Conservation (phyloP, 306 rosid genomes). For the Echinosophora koreensis region DNA sequence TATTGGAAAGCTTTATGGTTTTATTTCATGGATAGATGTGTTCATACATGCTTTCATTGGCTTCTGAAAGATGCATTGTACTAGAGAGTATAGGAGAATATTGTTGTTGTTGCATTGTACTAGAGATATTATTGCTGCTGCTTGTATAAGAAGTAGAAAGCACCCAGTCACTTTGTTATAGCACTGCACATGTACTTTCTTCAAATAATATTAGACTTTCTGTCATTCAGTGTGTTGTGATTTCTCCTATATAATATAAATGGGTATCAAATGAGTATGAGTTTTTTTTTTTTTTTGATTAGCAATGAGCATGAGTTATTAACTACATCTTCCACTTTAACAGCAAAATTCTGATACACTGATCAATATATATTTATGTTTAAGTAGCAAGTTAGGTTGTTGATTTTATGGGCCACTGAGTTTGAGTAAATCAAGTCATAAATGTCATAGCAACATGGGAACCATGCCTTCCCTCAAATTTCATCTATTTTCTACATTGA, state of each 20-base stretch:
- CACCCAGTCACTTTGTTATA: not conserved
- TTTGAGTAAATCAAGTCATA: not conserved
- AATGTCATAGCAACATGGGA: not conserved
- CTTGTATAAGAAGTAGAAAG: not conserved
- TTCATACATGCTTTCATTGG: constrained; percentile 7
- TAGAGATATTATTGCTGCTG: not conserved
- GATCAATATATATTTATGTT: not conserved
- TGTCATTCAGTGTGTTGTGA: not conserved
- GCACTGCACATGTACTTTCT: not conserved
- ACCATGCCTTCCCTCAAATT: not conserved
- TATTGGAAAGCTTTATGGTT: constrained; percentile 20
- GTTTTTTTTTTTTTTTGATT: too few species aligned
- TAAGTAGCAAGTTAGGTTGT: not conserved
- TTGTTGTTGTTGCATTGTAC: too few species aligned
- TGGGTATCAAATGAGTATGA: not conserved
- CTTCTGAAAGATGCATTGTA: constrained; percentile 2
- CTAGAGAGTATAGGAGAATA: not conserved
- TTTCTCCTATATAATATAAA: not conserved
- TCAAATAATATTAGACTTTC: not conserved
- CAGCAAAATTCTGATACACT: not conserved
- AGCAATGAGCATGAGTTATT: not conserved
- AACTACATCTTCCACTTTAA: not conserved
- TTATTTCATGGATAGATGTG: constrained; percentile 13
- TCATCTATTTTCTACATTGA: not conserved
- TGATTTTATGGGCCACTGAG: not conserved